phyloP scores from a whole-genome alignment of 2,329 filamentous ascomycete genomes.

The Talaromyces albobiverticillius region DNA sequence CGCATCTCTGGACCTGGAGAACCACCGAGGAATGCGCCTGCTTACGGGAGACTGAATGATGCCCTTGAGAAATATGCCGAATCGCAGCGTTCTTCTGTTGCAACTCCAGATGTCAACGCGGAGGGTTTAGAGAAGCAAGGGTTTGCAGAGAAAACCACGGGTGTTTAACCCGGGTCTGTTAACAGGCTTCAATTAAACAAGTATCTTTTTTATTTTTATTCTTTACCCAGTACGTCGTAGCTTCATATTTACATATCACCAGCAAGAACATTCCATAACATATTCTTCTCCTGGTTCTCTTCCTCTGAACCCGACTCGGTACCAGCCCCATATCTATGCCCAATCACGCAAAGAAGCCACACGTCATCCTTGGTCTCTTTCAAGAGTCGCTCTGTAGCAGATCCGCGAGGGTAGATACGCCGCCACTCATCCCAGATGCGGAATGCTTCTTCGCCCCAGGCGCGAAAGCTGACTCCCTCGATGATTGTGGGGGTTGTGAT shows the following conservation, averaged over 20 bases:
- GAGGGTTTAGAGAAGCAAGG: slow-evolving; percentile 55
- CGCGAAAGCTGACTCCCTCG: slow-evolving; percentile 87
- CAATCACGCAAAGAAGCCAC: slow-evolving; percentile 77
- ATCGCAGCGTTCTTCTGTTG: slow-evolving; percentile 46
- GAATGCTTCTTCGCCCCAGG: slow-evolving; percentile 95
- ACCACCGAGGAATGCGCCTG: slow-evolving; percentile 63
- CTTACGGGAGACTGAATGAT: slow-evolving; percentile 61
- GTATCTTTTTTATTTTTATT: neutral
- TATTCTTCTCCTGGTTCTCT: slow-evolving; percentile 37
- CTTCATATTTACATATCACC: slow-evolving; percentile 21
- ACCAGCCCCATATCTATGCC: slow-evolving; percentile 45
- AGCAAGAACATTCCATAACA: slow-evolving; percentile 38
- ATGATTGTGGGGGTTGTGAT: slow-evolving; percentile 97
- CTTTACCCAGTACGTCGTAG: neutral
- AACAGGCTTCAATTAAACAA: too few relatives aligned
- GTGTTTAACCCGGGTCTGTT: too few relatives aligned
- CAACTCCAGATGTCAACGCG: slow-evolving; percentile 51
- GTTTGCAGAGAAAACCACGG: slow-evolving; percentile 47
- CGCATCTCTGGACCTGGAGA: slow-evolving; percentile 65
- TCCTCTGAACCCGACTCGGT: slow-evolving; percentile 36
- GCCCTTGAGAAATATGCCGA: slow-evolving; percentile 47
- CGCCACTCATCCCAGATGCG: slow-evolving; percentile 95
- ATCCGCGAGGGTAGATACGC: slow-evolving; percentile 75
- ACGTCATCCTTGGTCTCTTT: slow-evolving; percentile 64
- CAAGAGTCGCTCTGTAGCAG: slow-evolving; percentile 69